Percentiles rank a stretch among this genome's conserved stretches.
Conservation (phyloP, 805 yeast genomes). For the Ogataea thermomethanolica region DNA sequence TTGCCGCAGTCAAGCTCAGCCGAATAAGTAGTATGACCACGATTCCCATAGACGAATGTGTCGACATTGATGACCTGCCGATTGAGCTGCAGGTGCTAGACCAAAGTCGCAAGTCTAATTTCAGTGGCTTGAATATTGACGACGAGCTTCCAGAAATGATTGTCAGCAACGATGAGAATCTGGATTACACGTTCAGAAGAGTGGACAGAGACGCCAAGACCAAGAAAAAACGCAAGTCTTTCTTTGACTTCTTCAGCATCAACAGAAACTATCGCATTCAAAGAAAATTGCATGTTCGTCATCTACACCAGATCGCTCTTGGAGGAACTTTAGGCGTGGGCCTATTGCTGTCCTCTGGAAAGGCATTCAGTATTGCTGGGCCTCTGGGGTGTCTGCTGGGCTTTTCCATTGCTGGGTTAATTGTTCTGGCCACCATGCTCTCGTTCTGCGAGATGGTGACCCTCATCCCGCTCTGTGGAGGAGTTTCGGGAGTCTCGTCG, state of each 20-base stretch:
- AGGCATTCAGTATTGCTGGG: conserved; percentile 70
- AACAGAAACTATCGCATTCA: conserved; percentile 39
- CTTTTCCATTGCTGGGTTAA: conserved; percentile 56
- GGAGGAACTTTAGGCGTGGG: conserved; percentile 84
- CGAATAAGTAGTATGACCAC: conserved; percentile 13
- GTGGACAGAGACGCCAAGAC: conserved; percentile 4
- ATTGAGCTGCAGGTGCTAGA: conserved; percentile 25
- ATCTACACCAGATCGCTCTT: conserved; percentile 72
- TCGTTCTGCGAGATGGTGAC: conserved; percentile 83
- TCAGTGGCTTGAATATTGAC: neutral
- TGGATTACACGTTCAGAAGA: conserved; percentile 28
- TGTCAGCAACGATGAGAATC: conserved; percentile 29
- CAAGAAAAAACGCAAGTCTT: conserved; percentile 1
- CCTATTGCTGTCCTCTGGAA: conserved; percentile 63
- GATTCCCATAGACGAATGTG: conserved; percentile 30
- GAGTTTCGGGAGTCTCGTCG: conserved; percentile 71
- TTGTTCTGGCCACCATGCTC: conserved; percentile 65
- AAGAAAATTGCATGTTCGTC: conserved; percentile 59
- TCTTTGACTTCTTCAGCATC: conserved; percentile 10
- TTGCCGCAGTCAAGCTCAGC: neutral
- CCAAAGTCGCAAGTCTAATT: neutral
- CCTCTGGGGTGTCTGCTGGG: conserved; percentile 75
- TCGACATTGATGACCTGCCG: conserved; percentile 27
- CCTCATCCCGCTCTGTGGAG: conserved; percentile 72
- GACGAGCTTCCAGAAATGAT: conserved; percentile 25